Evolutionary conservation across 2,329 filamentous ascomycete species (phyloP).

Genomic region (Hymenoscyphus fructigenus): DNA sequence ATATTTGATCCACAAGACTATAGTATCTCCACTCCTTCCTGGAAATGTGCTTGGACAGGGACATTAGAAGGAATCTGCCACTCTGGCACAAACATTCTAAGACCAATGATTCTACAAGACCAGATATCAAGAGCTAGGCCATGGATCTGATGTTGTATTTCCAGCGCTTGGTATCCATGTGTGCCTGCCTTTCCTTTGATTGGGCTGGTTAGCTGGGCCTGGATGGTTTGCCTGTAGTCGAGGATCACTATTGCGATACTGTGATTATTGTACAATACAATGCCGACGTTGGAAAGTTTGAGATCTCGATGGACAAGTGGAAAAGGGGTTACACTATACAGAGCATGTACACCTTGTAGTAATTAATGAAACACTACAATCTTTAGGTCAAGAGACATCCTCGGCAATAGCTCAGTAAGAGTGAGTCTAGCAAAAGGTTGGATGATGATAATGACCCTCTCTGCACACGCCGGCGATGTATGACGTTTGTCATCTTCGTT

Average conservation of each 20-base stretch:
- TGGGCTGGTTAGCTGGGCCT: too few relatives aligned
- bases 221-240: too few relatives aligned
- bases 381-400: not conserved
- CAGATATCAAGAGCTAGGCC: too few relatives aligned
- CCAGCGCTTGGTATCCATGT: too few relatives aligned
- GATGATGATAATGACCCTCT: constrained; percentile 11
- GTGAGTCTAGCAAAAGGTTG: constrained; percentile 9
- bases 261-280: too few relatives aligned
- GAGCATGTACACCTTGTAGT: not conserved
- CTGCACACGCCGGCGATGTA: not conserved
- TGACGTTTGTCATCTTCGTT: constrained; percentile 17
- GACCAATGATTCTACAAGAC: not conserved
- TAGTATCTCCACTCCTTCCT: constrained; percentile 8
- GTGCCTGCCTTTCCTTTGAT: too few relatives aligned
- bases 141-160: too few relatives aligned
- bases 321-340: too few relatives aligned
- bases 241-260: too few relatives aligned
- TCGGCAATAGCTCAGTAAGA: constrained; percentile 4
- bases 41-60: not conserved
- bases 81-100: constrained; percentile 1
- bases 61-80: not conserved
- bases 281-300: too few relatives aligned
- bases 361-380: constrained; percentile 2
- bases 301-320: too few relatives aligned
- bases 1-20: not conserved